Base-by-base conservation (phyloP, 2,329 filamentous ascomycete species). In the Penicillium glabrum region DNA sequence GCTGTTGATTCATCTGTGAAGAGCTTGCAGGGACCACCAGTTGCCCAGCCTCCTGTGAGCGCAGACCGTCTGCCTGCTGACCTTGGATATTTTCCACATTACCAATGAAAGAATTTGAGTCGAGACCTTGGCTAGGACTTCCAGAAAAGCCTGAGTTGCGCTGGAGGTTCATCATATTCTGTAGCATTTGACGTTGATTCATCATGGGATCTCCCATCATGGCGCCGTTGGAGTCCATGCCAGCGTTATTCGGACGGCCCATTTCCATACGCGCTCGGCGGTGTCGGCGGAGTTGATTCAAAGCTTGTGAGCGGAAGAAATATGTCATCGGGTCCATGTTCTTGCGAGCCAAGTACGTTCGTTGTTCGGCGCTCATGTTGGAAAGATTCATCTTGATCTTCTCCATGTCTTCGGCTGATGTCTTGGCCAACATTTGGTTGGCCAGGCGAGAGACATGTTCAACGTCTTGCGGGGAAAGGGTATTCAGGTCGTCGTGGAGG, bases 21-120 rank as follows among this genome's bases (percentile, higher is more conserved):
- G 82, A 84, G 69, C 83, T 88, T 7, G 84, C 85, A 10, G 85
- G 85, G 3, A 88, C 85, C n/a, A 87, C 85, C 43, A 83, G 75
- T 60, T 86, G 83, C 9, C 85, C 85, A 48, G 82, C 82, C 69
- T 86, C 82, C 64, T 85, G 83, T 16, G 81, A 81, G 51, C 84
- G 82, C 61, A 86, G 71, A n/a, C 83, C 84, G 61, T 85, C 84
- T 41, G 81, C 81, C 70, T 87, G 85, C 63, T 86, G 84, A 27
- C 81, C 82, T 55, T 84, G 77, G 39, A 86, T 80, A 44, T 84
- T 82, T 54, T 82, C 81, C 61, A 86, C 71, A 55, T 75, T 79
- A 27, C 74, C 75, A 31, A 79, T 70, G 57, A 78, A 76, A 5
- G 69, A 79, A 60, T 62, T 64, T 5, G 61, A 53, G 9, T 72